Evolutionary conservation across 1,139 yeast species (phyloP).

Genomic region (Nadsonia commutata): DNA sequence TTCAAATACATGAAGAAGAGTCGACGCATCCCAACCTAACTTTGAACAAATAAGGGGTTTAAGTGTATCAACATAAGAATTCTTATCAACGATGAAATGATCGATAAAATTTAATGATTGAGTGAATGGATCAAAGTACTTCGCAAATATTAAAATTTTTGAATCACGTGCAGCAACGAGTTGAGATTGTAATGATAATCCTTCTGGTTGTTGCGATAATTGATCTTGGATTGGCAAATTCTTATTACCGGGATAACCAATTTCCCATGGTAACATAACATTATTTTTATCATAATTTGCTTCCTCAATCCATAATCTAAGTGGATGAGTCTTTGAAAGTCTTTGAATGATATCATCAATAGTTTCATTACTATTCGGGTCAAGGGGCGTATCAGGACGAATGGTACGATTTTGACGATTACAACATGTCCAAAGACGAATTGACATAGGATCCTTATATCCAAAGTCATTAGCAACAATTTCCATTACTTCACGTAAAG

Average conservation of each 20-base stretch:
- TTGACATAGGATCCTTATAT: slow-evolving; percentile 23
- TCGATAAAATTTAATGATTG: slow-evolving; percentile 50
- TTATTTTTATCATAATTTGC: slow-evolving; percentile 11
- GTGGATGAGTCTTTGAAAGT: slow-evolving; percentile 7
- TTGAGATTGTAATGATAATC: background rate
- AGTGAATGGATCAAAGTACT: slow-evolving; percentile 45
- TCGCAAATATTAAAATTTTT: slow-evolving; percentile 44
- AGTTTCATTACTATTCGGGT: slow-evolving; percentile 24
- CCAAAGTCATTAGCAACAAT: slow-evolving; percentile 35
- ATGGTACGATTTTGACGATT: slow-evolving; percentile 63
- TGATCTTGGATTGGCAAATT: background rate
- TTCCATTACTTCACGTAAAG: slow-evolving; percentile 37
- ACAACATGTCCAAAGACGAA: slow-evolving; percentile 51
- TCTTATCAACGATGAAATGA: slow-evolving; percentile 42
- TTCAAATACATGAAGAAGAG: slow-evolving; percentile 41
- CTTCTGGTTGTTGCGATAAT: background rate
- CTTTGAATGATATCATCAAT: slow-evolving; percentile 32
- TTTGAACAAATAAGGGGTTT: slow-evolving; percentile 29
- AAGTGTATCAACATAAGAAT: slow-evolving; percentile 33
- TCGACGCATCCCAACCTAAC: slow-evolving; percentile 30
- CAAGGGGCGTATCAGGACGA: slow-evolving; percentile 44
- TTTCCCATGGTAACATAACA: slow-evolving; percentile 3
- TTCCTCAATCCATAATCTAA: slow-evolving; percentile 20
- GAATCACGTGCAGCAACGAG: slow-evolving; percentile 9
- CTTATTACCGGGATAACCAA: slow-evolving; percentile 2